Conservation (phyloP, 2,329 filamentous ascomycete species). For the Calonectria fujianensis region DNA sequence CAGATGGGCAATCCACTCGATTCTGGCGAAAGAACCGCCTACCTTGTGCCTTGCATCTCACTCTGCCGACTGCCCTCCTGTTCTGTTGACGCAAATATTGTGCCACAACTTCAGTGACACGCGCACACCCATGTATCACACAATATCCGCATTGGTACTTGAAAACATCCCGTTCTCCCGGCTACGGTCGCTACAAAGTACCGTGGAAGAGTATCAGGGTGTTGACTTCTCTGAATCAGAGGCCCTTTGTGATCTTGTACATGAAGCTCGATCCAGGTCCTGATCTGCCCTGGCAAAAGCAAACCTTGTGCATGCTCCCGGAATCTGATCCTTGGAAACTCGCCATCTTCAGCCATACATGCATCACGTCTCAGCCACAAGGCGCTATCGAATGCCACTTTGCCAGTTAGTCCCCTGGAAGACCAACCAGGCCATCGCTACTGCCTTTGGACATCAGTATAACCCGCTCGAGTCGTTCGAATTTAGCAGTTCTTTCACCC, state of each 20-base stretch:
- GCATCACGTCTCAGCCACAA: constrained; percentile 9
- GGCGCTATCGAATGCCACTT: constrained; percentile 1
- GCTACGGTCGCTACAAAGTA: too few relatives aligned
- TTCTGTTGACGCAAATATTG: too few relatives aligned
- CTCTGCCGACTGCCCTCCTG: background rate
- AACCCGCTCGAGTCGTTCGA: background rate
- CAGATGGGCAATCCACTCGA: background rate
- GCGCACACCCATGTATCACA: constrained; percentile 2
- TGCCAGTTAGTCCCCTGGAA: background rate
- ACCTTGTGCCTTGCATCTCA: background rate
- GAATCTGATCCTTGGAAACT: background rate
- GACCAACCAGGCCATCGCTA: background rate
- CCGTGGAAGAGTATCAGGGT: background rate
- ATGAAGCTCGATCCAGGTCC: background rate
- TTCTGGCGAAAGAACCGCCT: background rate
- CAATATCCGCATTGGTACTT: background rate
- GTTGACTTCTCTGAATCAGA: background rate
- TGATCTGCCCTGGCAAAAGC: background rate
- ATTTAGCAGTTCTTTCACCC: background rate
- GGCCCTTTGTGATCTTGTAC: background rate
- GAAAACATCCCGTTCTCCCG: background rate
- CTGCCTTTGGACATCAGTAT: too few relatives aligned
- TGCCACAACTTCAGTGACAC: constrained; percentile 3
- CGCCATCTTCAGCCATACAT: background rate
- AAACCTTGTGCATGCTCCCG: background rate